phyloP scores from a whole-genome alignment of 2,329 filamentous ascomycete genomes.

The Clonostachys chloroleuca region DNA sequence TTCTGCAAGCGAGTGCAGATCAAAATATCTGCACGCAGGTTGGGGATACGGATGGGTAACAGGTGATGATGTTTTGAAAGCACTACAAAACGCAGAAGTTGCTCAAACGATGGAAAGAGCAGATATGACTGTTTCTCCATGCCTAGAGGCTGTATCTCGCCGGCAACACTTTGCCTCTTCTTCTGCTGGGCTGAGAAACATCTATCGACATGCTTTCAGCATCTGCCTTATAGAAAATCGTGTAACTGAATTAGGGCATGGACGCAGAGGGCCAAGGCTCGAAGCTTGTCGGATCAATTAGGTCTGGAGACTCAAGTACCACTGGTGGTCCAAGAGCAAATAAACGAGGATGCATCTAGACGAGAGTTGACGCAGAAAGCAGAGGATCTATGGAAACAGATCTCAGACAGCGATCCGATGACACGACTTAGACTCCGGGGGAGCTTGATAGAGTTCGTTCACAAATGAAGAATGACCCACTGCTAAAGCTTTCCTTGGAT shows the following conservation, averaged over 20 bases:
- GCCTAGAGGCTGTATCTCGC: slow-evolving; percentile 1
- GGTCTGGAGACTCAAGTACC: background rate
- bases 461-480: background rate
- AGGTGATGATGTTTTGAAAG: background rate
- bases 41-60: background rate
- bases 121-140: background rate
- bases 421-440: background rate
- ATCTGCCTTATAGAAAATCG: background rate
- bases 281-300: background rate
- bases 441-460: background rate
- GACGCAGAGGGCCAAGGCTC: background rate
- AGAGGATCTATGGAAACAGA: background rate
- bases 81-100: background rate
- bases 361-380: background rate
- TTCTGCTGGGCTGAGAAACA: background rate
- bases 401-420: background rate
- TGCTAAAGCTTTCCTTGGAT: background rate
- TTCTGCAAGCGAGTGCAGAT: background rate
- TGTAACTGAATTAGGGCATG: background rate
- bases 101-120: slow-evolving; percentile 1
- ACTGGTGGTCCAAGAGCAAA: background rate
- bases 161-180: background rate
- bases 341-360: background rate
- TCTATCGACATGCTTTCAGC: background rate
- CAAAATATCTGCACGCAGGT: background rate